Percentiles rank a stretch among this genome's conserved stretches.
Conservation (phyloP, 257 asterid genomes). For the Petunia axillaris region DNA sequence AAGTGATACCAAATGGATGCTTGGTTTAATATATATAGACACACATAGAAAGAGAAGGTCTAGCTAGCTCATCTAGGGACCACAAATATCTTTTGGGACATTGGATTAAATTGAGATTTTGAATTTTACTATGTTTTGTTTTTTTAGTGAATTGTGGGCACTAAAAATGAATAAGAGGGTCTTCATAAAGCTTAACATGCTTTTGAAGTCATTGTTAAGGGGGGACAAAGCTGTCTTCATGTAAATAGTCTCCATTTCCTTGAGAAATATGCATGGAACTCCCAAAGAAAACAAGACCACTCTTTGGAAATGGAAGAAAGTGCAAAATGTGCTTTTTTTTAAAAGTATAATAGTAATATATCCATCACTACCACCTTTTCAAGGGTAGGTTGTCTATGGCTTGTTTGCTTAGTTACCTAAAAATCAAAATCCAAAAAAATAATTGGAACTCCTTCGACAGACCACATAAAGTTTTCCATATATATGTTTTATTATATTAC, state of each 20-base stretch:
- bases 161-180: constrained; percentile 24
- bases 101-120: constrained; percentile 13
- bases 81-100: constrained; percentile 25
- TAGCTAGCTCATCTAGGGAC: constrained; percentile 19
- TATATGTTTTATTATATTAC: too few relatives aligned
- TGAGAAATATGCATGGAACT: constrained; percentile 25
- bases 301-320: constrained; percentile 39
- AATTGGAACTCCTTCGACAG: background rate
- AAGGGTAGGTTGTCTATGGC: constrained; percentile 30
- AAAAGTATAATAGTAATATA: background rate
- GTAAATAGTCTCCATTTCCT: constrained; percentile 51
- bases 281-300: constrained; percentile 27
- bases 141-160: constrained; percentile 26
- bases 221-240: constrained; percentile 48
- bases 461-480: background rate
- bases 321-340: constrained; percentile 26
- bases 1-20: constrained; percentile 15
- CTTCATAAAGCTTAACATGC: constrained; percentile 31
- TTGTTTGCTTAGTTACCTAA: constrained; percentile 26
- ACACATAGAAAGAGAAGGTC: background rate
- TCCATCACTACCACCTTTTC: constrained; percentile 26
- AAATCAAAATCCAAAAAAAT: background rate
- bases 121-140: constrained; percentile 14
- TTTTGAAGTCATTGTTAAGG: constrained; percentile 39
- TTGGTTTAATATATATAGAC: constrained; percentile 6